Conservation (phyloP, 2,329 filamentous ascomycete genomes). For the Scorias spongiosa region DNA sequence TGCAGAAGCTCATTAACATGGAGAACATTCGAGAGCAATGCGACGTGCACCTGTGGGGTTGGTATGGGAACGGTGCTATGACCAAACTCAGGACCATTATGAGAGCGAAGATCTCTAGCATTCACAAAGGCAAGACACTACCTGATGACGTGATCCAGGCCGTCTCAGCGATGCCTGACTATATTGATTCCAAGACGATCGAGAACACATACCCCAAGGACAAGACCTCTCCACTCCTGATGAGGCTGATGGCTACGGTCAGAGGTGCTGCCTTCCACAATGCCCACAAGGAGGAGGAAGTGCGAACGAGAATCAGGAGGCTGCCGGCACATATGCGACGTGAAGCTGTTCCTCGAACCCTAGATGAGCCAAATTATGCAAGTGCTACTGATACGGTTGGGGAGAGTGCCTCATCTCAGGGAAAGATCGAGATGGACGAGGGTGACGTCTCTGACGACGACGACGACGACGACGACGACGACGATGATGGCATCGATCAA, state of each 20-base stretch:
- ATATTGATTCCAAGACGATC: conserved; percentile 3
- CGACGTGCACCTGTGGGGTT: conserved; percentile 50
- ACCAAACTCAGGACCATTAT: conserved; percentile 76
- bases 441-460: conserved; percentile 1
- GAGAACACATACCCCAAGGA: conserved; percentile 1
- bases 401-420: conserved; percentile 4
- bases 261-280: conserved; percentile 2
- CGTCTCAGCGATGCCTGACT: conserved; percentile 8
- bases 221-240: not conserved
- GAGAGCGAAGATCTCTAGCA: conserved; percentile 58
- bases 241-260: not conserved
- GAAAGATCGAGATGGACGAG: conserved; percentile 4
- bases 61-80: conserved; percentile 70
- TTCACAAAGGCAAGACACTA: conserved; percentile 21
- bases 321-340: conserved; percentile 1
- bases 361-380: not conserved
- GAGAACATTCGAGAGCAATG: conserved; percentile 33
- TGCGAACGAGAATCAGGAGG: not conserved
- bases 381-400: not conserved
- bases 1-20: conserved; percentile 50
- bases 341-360: not conserved
- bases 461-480: not conserved
- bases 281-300: conserved; percentile 3
- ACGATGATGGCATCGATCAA: not conserved
- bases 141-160: conserved; percentile 14